Base-by-base conservation (phyloP, 257 asterid species). In the Jaltomata sinuosa region DNA sequence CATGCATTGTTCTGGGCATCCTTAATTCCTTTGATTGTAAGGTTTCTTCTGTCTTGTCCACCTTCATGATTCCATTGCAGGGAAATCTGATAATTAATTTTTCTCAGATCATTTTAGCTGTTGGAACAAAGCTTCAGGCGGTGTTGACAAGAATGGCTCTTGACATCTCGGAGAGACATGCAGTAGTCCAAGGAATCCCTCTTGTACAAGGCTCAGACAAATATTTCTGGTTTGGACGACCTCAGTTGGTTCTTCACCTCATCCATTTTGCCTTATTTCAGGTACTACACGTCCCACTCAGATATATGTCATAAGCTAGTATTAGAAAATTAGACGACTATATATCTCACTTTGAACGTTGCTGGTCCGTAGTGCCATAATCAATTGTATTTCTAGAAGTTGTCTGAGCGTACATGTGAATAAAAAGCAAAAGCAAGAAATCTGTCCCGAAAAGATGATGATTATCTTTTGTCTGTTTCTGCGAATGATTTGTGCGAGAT, bases 211-310 rank as follows among this genome's bases (percentile, higher is more conserved):
- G 86, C 27, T 82, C 82, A 50, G 83, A 87, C 84, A 74, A 85
- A 21, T 68, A 87, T 82, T 87, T 87, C 77, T 87, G 88, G 89
- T 85, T 85, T 79, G 84, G 85, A 42, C 84, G 82, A 19, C 87
- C 88, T 8, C 83, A 83, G 22, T 67, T 85, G 62, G 80, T 87
- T 80, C 86, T 85, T 85, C 85, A 84, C 69, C 82, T 87, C 65
- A 87, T 87, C 53, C 89, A 87, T 65, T 87, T 87, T 69, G 78
- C 87, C 77, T 79, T 83, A 77, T 87, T 87, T 77, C 87, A 87
- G 89, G 89, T 87, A 65, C 18, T 29, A 11, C 59, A 59, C 22
- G 14, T 11, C 32, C 34, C 53, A 11, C 15, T 74, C 59, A 31
- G 22, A 31, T 22, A 22, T 22, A 45, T 72, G 36, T 47, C 14